Base-by-base conservation (phyloP, 257 asterid species). In the Leptodermis oblonga region DNA sequence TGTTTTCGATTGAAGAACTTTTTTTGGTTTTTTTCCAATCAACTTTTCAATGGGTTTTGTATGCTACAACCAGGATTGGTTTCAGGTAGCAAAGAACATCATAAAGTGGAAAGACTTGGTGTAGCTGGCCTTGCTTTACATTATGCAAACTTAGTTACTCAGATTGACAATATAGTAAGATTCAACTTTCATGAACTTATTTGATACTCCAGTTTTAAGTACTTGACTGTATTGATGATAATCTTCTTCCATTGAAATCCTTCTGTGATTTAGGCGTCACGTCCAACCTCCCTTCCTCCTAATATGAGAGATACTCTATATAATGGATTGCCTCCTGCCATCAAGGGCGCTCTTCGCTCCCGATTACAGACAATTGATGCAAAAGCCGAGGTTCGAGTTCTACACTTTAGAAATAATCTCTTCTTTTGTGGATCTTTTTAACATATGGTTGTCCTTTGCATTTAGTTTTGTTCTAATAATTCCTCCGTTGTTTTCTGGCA, bases 261-360 rank as follows among this genome's bases (percentile, higher is more conserved):
- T 51, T 14, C 74, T 65, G 80, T 46, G 58, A 77, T 64, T 41
- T 61, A 93, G 97, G 94, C 97, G 13, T 86, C 96, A 18, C 96
- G 94, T 4, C 96, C 97, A 36, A 81, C 96, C 62, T 88, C 97
- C 73, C 97, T 93, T 72, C 99, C 99, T 46, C 97, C 97, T 66
- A 93, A 88, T 78, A 83, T 77, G 87, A 88, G 99, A 80, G 99
- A 93, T 75, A 79, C 87, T 33, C 69, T 93, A 76, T 93, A 93
- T 79, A 86, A 81, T 65, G 97, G 97, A 69, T 82, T 93, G 82
- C 99, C 99, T 53, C 86, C 90, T 39, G 37, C 82, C 55, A 77
- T 90, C 70, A 93, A 87, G 82, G 20, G 78, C 49, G 81, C 90
- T 49, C 95, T 93, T 39, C 86, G 86, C 34, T 68, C 79, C 17